Percentiles rank a stretch among this genome's conserved stretches.
Conservation (phyloP, 257 asterid genomes). For the Solanum chaucha region DNA sequence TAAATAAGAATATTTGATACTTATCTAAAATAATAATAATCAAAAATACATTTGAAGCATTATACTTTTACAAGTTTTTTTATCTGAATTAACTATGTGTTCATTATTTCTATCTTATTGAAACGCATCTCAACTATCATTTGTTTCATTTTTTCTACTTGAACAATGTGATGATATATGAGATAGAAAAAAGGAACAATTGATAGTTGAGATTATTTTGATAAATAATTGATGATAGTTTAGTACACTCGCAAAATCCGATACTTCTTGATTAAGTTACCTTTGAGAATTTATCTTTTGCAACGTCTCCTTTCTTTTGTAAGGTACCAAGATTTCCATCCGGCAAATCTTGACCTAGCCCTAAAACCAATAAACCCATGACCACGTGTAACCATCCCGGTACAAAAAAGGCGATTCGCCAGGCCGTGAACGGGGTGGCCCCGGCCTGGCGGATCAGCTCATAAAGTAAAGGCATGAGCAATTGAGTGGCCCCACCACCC, state of each 20-base stretch:
- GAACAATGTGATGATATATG: no score
- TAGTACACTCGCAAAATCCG: no score
- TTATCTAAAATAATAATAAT: neutral
- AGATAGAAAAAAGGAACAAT: no score
- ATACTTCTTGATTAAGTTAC: neutral
- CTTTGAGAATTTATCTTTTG: constrained; percentile 31
- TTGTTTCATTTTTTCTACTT: no score
- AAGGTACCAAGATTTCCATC: constrained; percentile 34
- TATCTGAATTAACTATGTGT: no score
- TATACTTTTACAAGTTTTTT: neutral
- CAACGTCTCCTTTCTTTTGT: constrained; percentile 34
- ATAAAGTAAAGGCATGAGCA: constrained; percentile 46
- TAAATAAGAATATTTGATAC: neutral
- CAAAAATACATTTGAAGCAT: no score
- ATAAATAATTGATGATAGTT: no score
- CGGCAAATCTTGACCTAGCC: constrained; percentile 51
- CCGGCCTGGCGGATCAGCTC: constrained; percentile 27
- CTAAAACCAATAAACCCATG: constrained; percentile 36
- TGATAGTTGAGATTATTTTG: no score
- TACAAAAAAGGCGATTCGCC: constrained; percentile 46
- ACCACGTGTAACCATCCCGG: constrained; percentile 47
- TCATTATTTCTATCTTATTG: no score
- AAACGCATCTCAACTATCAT: no score
- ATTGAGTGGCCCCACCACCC: constrained; percentile 60
- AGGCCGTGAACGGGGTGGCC: constrained; percentile 42